phyloP scores from a whole-genome alignment of 805 yeast species.

The Starmera caribaea region DNA sequence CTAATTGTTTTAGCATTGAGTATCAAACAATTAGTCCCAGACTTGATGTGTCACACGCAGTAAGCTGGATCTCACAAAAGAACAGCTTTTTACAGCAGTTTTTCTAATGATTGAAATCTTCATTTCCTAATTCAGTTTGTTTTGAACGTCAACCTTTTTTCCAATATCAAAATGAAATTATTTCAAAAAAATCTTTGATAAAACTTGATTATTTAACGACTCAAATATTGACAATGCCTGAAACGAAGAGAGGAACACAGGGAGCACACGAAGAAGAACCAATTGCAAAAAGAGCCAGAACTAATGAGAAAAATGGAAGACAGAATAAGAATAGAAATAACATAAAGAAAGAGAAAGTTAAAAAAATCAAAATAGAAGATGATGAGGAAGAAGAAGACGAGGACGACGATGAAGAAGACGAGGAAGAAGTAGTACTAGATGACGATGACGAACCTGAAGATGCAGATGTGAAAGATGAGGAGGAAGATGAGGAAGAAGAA shows the following conservation, averaged over 20 bases:
- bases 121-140: background rate
- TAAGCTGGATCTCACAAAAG: too few species aligned
- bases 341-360: slow-evolving; percentile 15
- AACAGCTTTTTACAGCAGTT: too few species aligned
- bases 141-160: too few species aligned
- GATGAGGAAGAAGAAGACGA: slow-evolving; percentile 7
- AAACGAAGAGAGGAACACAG: slow-evolving; percentile 7
- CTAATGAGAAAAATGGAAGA: slow-evolving; percentile 10
- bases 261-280: slow-evolving; percentile 19
- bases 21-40: too few species aligned
- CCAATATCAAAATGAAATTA: too few species aligned
- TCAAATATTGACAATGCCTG: slow-evolving; percentile 6
- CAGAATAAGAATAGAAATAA: too few species aligned
- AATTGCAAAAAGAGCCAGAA: slow-evolving; percentile 14
- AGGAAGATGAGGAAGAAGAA: slow-evolving; percentile 18
- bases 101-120: background rate
- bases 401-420: slow-evolving; percentile 3
- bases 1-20: too few species aligned
- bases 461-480: slow-evolving; percentile 18
- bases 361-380: slow-evolving; percentile 3
- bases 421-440: slow-evolving; percentile 9
- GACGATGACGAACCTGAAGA: slow-evolving; percentile 7
- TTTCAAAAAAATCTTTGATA: too few species aligned
- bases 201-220: background rate
- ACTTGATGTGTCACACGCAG: too few species aligned